Evolutionary conservation across 352 stramenopile genomes (phyloP).

Genomic region (Sclerospora graminicola): DNA sequence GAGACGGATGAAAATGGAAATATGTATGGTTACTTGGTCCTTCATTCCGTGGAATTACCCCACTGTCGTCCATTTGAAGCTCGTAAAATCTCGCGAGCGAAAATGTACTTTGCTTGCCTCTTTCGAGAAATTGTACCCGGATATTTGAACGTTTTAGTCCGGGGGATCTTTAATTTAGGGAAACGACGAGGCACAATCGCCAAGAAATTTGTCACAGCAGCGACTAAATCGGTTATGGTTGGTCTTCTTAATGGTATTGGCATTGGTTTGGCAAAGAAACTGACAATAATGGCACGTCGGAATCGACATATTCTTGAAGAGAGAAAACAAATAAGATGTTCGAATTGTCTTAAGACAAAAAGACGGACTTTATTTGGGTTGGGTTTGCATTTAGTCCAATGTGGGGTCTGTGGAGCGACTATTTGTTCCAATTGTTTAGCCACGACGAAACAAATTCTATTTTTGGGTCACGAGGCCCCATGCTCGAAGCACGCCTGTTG

Average conservation of each 20-base stretch:
- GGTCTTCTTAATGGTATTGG: conserved; percentile 25
- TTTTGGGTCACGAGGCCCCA: conserved; percentile 10
- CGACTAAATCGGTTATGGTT: conserved; percentile 22
- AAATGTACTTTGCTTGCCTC: conserved; percentile 24
- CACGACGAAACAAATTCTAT: conserved; percentile 18
- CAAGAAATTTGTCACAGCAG: conserved; percentile 13
- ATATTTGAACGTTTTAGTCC: conserved; percentile 24
- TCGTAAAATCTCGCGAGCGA: conserved; percentile 17
- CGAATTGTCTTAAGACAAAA: conserved; percentile 19
- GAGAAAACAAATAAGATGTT: conserved; percentile 10
- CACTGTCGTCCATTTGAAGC: conserved; percentile 28
- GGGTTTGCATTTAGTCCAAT: conserved; percentile 12
- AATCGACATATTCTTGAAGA: conserved; percentile 1
- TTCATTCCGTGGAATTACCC: conserved; percentile 28
- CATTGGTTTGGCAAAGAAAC: conserved; percentile 37
- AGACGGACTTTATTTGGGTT: conserved; percentile 8
- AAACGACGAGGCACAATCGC: conserved; percentile 13
- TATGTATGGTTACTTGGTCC: conserved; percentile 34
- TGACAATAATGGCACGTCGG: conserved; percentile 25
- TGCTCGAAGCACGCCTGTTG: conserved; percentile 19
- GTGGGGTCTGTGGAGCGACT: conserved; percentile 13
- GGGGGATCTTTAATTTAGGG: conserved; percentile 28
- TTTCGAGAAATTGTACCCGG: conserved; percentile 23
- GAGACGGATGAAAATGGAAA: conserved; percentile 15
- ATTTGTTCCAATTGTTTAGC: conserved; percentile 25